phyloP scores from a whole-genome alignment of 768 basidiomycete genomes.

The Mycena venus region DNA sequence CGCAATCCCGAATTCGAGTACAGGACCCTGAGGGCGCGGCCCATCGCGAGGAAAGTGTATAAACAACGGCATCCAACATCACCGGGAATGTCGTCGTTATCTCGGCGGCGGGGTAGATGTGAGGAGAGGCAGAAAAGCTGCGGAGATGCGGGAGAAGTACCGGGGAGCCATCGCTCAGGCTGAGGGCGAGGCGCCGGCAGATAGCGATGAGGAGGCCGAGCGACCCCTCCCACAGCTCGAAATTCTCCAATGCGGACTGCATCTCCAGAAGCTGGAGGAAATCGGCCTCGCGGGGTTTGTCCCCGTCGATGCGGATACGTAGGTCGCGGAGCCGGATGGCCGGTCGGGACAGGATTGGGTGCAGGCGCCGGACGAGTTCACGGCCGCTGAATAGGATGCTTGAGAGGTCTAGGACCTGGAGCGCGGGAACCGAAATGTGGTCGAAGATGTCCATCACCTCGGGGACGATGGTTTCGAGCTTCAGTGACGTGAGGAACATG shows the following conservation, averaged over 20 bases:
- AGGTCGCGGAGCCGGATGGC: neutral
- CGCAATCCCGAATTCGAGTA: neutral
- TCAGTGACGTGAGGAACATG: neutral
- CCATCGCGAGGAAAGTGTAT: neutral
- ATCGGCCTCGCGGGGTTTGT: neutral
- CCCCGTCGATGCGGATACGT: neutral
- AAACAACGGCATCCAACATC: neutral
- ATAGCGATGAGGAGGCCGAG: neutral
- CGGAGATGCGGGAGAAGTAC: neutral
- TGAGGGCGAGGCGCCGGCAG: neutral
- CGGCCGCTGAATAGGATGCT: neutral
- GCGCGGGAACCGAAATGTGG: neutral
- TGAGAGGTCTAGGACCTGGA: neutral
- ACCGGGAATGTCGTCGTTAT: constrained; percentile 1
- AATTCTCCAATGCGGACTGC: neutral
- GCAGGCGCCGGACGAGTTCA: neutral
- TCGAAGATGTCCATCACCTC: neutral
- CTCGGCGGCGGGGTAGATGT: neutral
- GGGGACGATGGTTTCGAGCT: neutral
- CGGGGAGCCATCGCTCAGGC: neutral
- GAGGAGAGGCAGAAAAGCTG: neutral
- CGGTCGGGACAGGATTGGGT: neutral
- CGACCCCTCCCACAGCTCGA: neutral
- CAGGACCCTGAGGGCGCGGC: neutral
- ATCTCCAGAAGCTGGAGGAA: constrained; percentile 1